Base-by-base conservation (phyloP, 2,329 filamentous ascomycete genomes). In the Leptographium procerum region DNA sequence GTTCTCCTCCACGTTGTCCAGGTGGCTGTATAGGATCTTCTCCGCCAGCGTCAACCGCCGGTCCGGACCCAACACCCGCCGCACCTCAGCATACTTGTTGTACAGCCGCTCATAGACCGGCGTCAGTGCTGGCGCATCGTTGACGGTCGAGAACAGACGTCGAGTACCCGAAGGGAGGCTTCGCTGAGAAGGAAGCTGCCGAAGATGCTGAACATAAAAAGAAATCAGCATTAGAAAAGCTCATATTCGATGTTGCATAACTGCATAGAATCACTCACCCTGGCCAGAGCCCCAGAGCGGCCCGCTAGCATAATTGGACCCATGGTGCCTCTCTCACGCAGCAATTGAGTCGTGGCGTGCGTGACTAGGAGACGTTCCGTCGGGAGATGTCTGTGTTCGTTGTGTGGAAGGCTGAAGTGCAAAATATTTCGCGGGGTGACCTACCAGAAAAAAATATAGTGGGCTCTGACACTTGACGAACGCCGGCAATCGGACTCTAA, bases 11-110 rank as follows among this genome's bases (percentile, higher is more conserved):
- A 86, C 83, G 68, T 90, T 88, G 73, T 94, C 87, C 64, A 99
- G 79, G 75, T 99, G 94, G 67, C 91, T 90, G 78, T 97, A 99
- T 60, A 99, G 82, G 67, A 99, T 96, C 82, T 99, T 99, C 75
- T 99, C 94, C 63, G 94, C 91, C 59, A 99, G 82, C 2, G 92
- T 96, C 60, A 99, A 82, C 58, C 78, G 76, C 64, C 77, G 75
- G 9, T 62, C 53, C 60, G 73, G 66, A 54, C 86, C 87, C 36
- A 96, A 80, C 11, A 95, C 82, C 57, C 82, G 80, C 57, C 81
- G 80, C 34, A 96, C 91, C 69, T 90, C 79, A 62, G 83, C 78
- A 62, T 96, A 86, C 66, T 86, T 88, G 67, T 80, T 81, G 69
- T 91, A 80, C 56, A 96, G 87, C 72, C 86, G 91, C 65, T 86